These are phyloP conservation scores for Lycium ferocissimum DNA, from an alignment of 257 asterid species.

Conservation along the genomic window DNA sequence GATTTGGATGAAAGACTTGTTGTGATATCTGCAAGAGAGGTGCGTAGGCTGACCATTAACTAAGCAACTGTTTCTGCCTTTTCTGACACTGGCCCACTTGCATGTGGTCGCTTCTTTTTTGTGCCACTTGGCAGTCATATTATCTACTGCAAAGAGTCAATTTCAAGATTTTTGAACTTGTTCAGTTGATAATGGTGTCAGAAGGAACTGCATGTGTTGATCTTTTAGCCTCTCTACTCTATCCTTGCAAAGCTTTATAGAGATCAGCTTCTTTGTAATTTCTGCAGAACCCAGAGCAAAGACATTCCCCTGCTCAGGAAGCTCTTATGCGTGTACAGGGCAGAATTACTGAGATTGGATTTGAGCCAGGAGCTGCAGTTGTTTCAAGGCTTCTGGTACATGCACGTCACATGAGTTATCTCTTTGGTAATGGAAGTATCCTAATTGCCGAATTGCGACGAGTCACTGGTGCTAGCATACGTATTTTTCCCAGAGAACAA, in stretches of 20 bases:
- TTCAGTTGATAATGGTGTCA: neutral
- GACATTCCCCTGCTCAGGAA: slow-evolving; percentile 42
- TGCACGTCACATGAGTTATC: slow-evolving; percentile 30
- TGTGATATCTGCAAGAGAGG: slow-evolving; percentile 40
- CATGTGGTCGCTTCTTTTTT: slow-evolving; percentile 3
- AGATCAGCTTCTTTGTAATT: slow-evolving; percentile 13
- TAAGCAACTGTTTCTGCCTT: slow-evolving; percentile 4
- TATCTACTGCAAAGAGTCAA: slow-evolving; percentile 7
- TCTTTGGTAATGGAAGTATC: slow-evolving; percentile 34
- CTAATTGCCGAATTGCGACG: slow-evolving; percentile 37
- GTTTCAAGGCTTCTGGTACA: slow-evolving; percentile 43
- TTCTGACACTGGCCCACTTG: slow-evolving; percentile 15
- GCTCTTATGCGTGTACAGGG: slow-evolving; percentile 41
- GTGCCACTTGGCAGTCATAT: slow-evolving; percentile 1
- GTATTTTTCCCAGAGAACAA: slow-evolving; percentile 38
- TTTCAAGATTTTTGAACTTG: neutral
- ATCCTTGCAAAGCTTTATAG: slow-evolving; percentile 5
- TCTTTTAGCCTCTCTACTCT: neutral
- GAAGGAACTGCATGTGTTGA: slow-evolving; percentile 6
- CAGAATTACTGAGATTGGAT: slow-evolving; percentile 40
- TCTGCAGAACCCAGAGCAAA: slow-evolving; percentile 38
- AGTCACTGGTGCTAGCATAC: slow-evolving; percentile 40
- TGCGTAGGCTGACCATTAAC: slow-evolving; percentile 13
- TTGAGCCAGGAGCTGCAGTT: slow-evolving; percentile 40
- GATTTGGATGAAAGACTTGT: slow-evolving; percentile 38